phyloP scores from a whole-genome alignment of 305 asterid species.

The Fraxinus floribunda region DNA sequence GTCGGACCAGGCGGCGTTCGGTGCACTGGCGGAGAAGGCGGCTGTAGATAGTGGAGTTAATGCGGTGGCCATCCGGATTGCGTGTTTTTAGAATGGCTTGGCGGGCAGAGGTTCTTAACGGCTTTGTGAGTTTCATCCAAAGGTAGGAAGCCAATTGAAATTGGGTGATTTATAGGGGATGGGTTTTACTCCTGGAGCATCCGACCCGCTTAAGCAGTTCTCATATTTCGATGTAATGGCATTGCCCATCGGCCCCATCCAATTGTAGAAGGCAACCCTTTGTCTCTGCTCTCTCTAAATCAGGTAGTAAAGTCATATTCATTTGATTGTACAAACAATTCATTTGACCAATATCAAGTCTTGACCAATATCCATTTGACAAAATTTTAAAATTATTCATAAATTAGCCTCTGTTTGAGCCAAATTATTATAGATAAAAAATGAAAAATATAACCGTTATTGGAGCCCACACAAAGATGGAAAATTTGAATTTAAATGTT shows the following conservation, averaged over 20 bases:
- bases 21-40: conserved; percentile 66
- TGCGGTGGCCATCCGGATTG: conserved; percentile 24
- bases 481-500: no score
- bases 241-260: not conserved
- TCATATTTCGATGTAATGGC: not conserved
- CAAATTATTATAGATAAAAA: no score
- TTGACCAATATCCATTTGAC: not conserved
- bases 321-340: not conserved
- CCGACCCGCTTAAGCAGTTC: not conserved
- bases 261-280: not conserved
- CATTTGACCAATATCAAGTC: not conserved
- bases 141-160: conserved; percentile 24
- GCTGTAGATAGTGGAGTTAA: conserved; percentile 57
- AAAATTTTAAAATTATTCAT: no score
- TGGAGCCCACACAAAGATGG: no score
- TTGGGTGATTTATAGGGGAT: not conserved
- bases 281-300: not conserved
- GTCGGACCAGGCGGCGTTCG: conserved; percentile 59
- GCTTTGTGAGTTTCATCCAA: conserved; percentile 32
- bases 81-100: conserved; percentile 19
- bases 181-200: not conserved
- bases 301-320: not conserved
- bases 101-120: conserved; percentile 24
- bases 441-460: no score
- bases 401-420: no score